Percentiles rank a stretch among this genome's conserved stretches.
Conservation (phyloP, 257 asterid genomes). For the Cordia subcordata region DNA sequence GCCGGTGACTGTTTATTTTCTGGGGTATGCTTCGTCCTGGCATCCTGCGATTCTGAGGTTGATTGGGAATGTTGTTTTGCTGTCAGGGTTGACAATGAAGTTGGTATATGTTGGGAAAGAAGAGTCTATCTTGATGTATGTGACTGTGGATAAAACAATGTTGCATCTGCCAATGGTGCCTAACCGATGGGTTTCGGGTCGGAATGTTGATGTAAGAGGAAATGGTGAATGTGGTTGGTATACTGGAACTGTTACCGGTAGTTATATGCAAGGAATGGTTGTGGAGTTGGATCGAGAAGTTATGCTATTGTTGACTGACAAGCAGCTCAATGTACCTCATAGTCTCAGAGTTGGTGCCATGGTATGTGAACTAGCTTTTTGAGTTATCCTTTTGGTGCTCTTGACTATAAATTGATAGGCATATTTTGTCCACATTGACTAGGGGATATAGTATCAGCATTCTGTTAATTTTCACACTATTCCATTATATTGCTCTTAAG, state of each 20-base stretch:
- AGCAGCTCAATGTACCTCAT: slow-evolving; percentile 62
- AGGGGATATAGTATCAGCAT: background rate
- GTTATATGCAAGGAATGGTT: slow-evolving; percentile 75
- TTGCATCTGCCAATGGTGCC: slow-evolving; percentile 41
- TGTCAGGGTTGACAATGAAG: slow-evolving; percentile 59
- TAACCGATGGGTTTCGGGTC: slow-evolving; percentile 15
- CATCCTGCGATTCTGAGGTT: slow-evolving; percentile 57
- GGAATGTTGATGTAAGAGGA: slow-evolving; percentile 27
- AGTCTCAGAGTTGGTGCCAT: slow-evolving; percentile 77
- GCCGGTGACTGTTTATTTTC: slow-evolving; percentile 45
- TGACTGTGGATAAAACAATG: slow-evolving; percentile 43
- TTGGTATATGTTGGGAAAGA: slow-evolving; percentile 50
- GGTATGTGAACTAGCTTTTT: slow-evolving; percentile 40
- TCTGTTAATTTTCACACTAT: background rate
- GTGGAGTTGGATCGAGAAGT: slow-evolving; percentile 77
- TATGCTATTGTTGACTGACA: slow-evolving; percentile 61
- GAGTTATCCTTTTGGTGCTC: background rate
- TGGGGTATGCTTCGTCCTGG: slow-evolving; percentile 70
- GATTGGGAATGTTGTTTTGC: slow-evolving; percentile 36
- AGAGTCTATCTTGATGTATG: slow-evolving; percentile 61
- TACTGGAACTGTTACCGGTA: slow-evolving; percentile 65
- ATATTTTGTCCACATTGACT: background rate
- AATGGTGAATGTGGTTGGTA: slow-evolving; percentile 60
- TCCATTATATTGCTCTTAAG: background rate
- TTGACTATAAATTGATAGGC: background rate